Conservation (phyloP, 495 filamentous ascomycete genomes). For the Patellaria atrata region DNA sequence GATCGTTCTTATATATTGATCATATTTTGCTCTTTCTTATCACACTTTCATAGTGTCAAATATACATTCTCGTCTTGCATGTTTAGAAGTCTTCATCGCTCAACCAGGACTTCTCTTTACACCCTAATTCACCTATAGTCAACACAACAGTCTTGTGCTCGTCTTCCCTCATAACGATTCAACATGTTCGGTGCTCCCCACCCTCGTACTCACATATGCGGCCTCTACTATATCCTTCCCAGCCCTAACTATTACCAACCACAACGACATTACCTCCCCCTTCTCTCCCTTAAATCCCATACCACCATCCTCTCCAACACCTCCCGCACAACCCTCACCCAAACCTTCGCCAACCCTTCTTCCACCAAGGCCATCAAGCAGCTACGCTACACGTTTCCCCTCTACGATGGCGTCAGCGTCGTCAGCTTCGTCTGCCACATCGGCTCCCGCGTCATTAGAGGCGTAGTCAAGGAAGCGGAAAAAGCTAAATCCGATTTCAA, state of each 20-base stretch:
- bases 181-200: no score
- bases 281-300: conserved; percentile 36
- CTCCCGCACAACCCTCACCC: conserved; percentile 43
- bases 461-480: conserved; percentile 46
- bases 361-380: conserved; percentile 31
- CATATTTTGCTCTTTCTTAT: no score
- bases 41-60: no score
- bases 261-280: conserved; percentile 35
- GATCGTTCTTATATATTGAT: no score
- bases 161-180: no score
- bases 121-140: no score
- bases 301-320: conserved; percentile 39
- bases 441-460: conserved; percentile 33
- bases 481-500: conserved; percentile 40
- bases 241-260: not conserved
- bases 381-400: conserved; percentile 49
- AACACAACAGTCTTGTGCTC: no score
- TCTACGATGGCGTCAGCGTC: conserved; percentile 53
- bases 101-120: no score
- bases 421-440: conserved; percentile 46
- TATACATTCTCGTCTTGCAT: no score
- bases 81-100: no score
- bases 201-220: conserved; percentile 9
- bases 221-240: conserved; percentile 13
- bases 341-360: conserved; percentile 45